Base-by-base conservation (phyloP, 2,329 filamentous ascomycete species). In the Grosmannia clavigera region DNA sequence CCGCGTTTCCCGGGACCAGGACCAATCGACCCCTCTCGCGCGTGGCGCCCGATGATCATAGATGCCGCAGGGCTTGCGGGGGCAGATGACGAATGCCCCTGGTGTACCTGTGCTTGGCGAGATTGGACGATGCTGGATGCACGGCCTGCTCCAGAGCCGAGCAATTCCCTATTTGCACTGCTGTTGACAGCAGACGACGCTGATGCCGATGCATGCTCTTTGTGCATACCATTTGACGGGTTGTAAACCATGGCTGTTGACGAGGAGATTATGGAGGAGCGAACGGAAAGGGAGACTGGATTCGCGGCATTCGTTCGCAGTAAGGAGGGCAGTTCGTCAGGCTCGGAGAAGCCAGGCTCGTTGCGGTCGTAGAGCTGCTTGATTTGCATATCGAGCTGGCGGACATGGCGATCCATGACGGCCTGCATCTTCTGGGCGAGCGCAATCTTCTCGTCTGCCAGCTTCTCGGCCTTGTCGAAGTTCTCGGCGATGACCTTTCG, bases 381-480 rank as follows among this genome's bases (percentile, higher is more conserved):
- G 65, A 86, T 79, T 67, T 85, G 81, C 57, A 75, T 69, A 66
- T 87, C 87, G 69, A 81, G 84, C 69, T 75, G 81, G 68, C 75
- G 80, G 65, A 77, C 77, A 73, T 86, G 83, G 66, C 85, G 85
- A 68, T 86, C 83, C 68, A 83, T 77, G 51, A 79, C 75, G 55
- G 74, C 68, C 66, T 83, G 78, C 60, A 83, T 74, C 71, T 87
- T 90, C 64, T 85, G 79, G 4, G 84, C 80, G 35, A 94, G 74
- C 3, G 78, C 79, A 58, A 89, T 78, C 75, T 94, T 94, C 69
- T 94, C 88, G 59, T 84, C 81, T 61, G 90, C 84, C 40, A 94
- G 74, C 62, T 83, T 77, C 64, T 91, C 84, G 58, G 86, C 86
- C 65, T 80, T 81, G 63, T 81, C 79, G 67, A 81, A 92, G 67